phyloP scores from a whole-genome alignment of 352 stramenopile species.

The Globisporangium megalacanthum region DNA sequence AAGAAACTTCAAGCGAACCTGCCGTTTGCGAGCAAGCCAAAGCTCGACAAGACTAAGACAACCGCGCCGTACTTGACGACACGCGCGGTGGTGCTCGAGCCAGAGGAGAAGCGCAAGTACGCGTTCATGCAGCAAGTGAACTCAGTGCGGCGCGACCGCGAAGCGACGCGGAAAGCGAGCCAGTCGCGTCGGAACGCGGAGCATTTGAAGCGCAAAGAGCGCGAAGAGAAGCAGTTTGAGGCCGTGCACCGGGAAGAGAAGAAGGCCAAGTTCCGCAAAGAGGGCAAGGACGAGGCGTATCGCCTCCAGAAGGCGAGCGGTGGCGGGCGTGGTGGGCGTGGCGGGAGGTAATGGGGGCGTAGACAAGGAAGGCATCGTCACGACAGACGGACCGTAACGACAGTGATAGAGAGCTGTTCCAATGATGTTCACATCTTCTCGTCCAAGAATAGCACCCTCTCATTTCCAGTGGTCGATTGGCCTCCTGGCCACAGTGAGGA shows the following conservation, averaged over 20 bases:
- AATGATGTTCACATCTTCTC: too few species aligned
- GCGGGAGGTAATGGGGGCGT: neutral
- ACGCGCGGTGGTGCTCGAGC: slow-evolving; percentile 93
- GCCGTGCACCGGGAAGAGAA: slow-evolving; percentile 76
- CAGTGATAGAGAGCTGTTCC: too few species aligned
- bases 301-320: slow-evolving; percentile 44
- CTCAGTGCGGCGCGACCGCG: slow-evolving; percentile 96
- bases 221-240: slow-evolving; percentile 89
- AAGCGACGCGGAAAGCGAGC: slow-evolving; percentile 91
- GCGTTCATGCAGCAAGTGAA: slow-evolving; percentile 97
- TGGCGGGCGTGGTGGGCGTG: slow-evolving; percentile 6
- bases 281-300: slow-evolving; percentile 68
- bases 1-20: slow-evolving; percentile 96
- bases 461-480: too few species aligned
- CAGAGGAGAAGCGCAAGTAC: slow-evolving; percentile 95
- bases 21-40: slow-evolving; percentile 97
- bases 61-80: slow-evolving; percentile 80
- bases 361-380: neutral
- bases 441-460: too few species aligned
- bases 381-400: too few species aligned
- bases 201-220: slow-evolving; percentile 90
- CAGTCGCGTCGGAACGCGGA: slow-evolving; percentile 82
- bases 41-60: slow-evolving; percentile 88
- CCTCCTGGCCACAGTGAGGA: neutral
- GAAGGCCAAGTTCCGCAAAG: slow-evolving; percentile 82